Base-by-base conservation (phyloP, 306 rosid genomes). In the Fagus crenata region DNA sequence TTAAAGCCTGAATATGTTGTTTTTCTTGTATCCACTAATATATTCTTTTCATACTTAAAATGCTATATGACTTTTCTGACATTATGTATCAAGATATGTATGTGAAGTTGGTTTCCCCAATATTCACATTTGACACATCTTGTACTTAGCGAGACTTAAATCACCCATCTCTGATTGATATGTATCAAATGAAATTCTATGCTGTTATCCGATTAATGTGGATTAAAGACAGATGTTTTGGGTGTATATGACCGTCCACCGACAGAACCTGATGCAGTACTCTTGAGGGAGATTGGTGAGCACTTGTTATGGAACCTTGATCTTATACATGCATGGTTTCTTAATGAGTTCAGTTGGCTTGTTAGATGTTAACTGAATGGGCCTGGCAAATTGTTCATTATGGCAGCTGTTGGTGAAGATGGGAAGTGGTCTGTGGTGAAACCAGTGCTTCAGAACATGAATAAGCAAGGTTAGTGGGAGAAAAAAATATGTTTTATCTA, bases 201-300 rank as follows among this genome's bases (percentile, higher is more conserved):
- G 61, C 64, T 81, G 84, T 87, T 82, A 84, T 86, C 89, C 71
- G 49, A 77, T 82, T 58, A 85, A 67, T 56, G 42, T 81, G 56
- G 80, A 64, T 83, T 32, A 69, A 89, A 92, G 98, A 94, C 97
- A 3, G 97, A 94, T 85, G 98, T 94, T 76, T 83, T 78, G 3
- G 97, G 97, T 5, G 98, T 94, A 36, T 94, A 94, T 80, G 93
- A 92, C 82, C 91, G 93, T 42, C 98, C 98, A 18, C 97, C 97
- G 40, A 80, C 84, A 2, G 95, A 92, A 59, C 81, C 91, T 53
- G 43, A 79, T 81, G 98, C 98, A 4, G 56, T 90, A 35, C 96
- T 94, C 76, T 67, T 92, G 53, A 85, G 88, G 81, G 98, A 92
- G 84, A 94, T 94, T 14, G 96, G 96, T 90, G 81, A 88, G 84